phyloP scores from a whole-genome alignment of 371 early-diverging fungal genomes.

The Neoconidiobolus thromboides region DNA sequence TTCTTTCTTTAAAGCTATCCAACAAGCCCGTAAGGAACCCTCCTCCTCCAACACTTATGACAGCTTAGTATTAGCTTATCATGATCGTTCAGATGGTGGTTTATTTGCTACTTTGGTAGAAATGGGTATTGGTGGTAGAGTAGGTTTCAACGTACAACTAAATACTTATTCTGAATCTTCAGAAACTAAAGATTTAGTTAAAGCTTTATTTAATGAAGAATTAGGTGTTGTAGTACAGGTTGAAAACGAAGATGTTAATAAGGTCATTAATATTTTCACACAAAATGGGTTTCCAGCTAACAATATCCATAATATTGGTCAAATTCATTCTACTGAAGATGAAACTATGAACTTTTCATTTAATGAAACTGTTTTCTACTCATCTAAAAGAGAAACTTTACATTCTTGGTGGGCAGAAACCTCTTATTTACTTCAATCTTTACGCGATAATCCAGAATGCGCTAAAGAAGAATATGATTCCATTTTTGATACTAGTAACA shows the following conservation, averaged over 20 bases:
- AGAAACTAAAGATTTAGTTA: slow-evolving; percentile 21
- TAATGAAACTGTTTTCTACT: slow-evolving; percentile 18
- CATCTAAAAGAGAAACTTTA: slow-evolving; percentile 34
- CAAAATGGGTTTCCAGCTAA: slow-evolving; percentile 28
- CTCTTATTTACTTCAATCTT: slow-evolving; percentile 70
- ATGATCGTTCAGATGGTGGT: slow-evolving; percentile 95
- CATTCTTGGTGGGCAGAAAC: slow-evolving; percentile 77
- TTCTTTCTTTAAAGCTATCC: slow-evolving; percentile 62
- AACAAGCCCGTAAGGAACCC: slow-evolving; percentile 18
- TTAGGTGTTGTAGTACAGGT: slow-evolving; percentile 89
- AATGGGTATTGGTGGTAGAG: slow-evolving; percentile 89
- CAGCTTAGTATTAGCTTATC: slow-evolving; percentile 69
- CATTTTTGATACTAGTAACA: slow-evolving; percentile 43
- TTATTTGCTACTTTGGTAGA: slow-evolving; percentile 72
- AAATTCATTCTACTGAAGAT: slow-evolving; percentile 17
- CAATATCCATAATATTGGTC: slow-evolving; percentile 40
- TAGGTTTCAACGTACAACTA: slow-evolving; percentile 51
- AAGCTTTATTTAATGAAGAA: slow-evolving; percentile 83
- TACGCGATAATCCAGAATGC: slow-evolving; percentile 76
- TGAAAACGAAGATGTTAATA: slow-evolving; percentile 28
- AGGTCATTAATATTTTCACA: slow-evolving; percentile 26
- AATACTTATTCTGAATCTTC: slow-evolving; percentile 18
- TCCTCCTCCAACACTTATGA: slow-evolving; percentile 12
- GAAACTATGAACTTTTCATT: slow-evolving; percentile 19
- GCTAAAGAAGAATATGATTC: slow-evolving; percentile 66